Conservation (phyloP, 2,329 filamentous ascomycete species). For the Talaromyces sp. region DNA sequence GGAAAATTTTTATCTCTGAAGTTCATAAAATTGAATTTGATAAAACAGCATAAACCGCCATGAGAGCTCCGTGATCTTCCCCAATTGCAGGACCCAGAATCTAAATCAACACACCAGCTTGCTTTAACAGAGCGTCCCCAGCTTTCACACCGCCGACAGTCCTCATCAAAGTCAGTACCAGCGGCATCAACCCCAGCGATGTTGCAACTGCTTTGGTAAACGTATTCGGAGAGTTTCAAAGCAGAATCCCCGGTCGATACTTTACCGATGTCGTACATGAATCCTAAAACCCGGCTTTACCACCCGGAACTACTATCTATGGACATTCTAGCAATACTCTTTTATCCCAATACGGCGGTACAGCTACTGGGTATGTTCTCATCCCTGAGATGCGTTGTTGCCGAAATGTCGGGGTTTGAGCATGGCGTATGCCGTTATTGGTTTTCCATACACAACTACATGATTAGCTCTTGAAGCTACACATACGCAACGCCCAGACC, state of each 20-base stretch:
- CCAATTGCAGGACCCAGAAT: background rate
- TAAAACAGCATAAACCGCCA: background rate
- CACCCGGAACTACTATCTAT: slow-evolving; percentile 28
- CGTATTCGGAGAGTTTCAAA: slow-evolving; percentile 2
- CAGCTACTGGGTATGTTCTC: slow-evolving; percentile 9
- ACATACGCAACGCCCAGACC: slow-evolving; percentile 22
- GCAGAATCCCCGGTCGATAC: slow-evolving; percentile 30
- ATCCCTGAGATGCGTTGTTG: slow-evolving; percentile 16
- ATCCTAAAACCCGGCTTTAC: slow-evolving; percentile 18
- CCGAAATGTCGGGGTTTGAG: slow-evolving; percentile 23
- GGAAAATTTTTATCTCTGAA: background rate
- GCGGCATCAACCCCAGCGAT: slow-evolving; percentile 4
- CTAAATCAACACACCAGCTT: background rate
- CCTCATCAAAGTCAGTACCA: background rate
- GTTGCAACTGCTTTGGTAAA: background rate
- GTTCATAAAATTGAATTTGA: background rate
- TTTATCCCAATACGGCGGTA: slow-evolving; percentile 26
- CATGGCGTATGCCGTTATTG: slow-evolving; percentile 26
- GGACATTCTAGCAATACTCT: slow-evolving; percentile 29
- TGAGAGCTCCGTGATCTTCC: background rate
- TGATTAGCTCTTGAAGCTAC: slow-evolving; percentile 23
- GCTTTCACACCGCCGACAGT: background rate
- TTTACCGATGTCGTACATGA: slow-evolving; percentile 29
- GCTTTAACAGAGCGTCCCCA: background rate
- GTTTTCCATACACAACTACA: slow-evolving; percentile 28